These are phyloP conservation scores for Ceratocystiopsis sp. DNA, from an alignment of 2,329 filamentous ascomycete species.

Conservation along the genomic window DNA sequence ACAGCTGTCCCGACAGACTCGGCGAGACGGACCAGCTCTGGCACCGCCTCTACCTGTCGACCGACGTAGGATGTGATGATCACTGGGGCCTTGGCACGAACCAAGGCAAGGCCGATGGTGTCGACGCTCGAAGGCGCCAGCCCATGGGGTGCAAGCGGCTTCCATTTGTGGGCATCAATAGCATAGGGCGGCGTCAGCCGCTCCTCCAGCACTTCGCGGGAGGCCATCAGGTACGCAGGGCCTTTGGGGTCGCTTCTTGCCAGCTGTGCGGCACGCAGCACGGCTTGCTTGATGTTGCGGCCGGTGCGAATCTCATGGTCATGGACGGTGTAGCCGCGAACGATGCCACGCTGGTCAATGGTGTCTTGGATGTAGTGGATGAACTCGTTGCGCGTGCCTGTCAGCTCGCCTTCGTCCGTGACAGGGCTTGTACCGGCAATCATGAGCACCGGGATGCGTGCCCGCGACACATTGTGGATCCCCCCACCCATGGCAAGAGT, in stretches of 20 bases:
- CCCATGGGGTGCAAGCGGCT: too few relatives aligned
- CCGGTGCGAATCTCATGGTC: constrained; percentile 1
- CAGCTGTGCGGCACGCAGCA: not conserved
- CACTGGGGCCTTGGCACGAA: too few relatives aligned
- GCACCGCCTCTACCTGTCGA: too few relatives aligned
- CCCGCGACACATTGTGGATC: not conserved
- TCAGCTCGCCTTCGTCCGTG: not conserved
- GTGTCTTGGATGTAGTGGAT: constrained; percentile 1
- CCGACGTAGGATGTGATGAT: too few relatives aligned
- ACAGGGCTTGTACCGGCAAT: not conserved
- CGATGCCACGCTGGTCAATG: constrained; percentile 1
- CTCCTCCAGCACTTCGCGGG: not conserved
- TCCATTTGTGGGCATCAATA: too few relatives aligned
- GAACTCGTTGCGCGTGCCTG: constrained; percentile 1
- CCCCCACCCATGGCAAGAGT: not conserved
- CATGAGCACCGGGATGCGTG: not conserved
- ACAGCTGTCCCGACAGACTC: too few relatives aligned
- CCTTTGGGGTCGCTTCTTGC: not conserved
- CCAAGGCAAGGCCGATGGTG: too few relatives aligned
- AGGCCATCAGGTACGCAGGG: not conserved
- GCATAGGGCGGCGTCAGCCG: too few relatives aligned
- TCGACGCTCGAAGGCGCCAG: too few relatives aligned
- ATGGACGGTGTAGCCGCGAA: not conserved
- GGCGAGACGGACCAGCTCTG: too few relatives aligned
- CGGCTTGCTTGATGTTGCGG: not conserved